A percentile compares a stretch with the other conserved stretches of the same genome.
Evolutionary conservation across 2,329 filamentous ascomycete species (phyloP).

Genomic region (Xylariaceae sp.): DNA sequence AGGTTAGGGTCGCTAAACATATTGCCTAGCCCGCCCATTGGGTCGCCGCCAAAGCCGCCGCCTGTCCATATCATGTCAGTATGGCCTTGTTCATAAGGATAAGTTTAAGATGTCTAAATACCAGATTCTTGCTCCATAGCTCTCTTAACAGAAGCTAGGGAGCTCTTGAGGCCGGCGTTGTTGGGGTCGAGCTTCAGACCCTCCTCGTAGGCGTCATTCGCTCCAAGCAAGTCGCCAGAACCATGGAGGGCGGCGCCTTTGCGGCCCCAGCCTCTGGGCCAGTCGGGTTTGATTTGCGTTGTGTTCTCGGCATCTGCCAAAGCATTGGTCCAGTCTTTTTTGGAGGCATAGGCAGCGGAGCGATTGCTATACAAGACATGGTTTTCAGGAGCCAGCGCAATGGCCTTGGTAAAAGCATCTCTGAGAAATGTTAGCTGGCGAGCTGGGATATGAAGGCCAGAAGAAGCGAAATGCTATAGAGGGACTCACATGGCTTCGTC

Average conservation of each 20-base stretch:
- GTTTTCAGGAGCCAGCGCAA: slow-evolving; percentile 80
- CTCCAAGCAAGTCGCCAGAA: slow-evolving; percentile 75
- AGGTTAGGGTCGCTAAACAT: slow-evolving; percentile 95
- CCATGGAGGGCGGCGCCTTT: slow-evolving; percentile 92
- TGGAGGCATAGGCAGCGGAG: slow-evolving; percentile 81
- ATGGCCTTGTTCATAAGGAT: neutral
- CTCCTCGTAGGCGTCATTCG: slow-evolving; percentile 86
- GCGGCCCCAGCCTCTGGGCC: slow-evolving; percentile 93
- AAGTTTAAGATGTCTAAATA: slow-evolving; percentile 14
- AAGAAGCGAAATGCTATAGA: neutral
- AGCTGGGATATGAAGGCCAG: no score
- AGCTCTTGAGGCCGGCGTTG: slow-evolving; percentile 90
- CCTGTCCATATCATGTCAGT: slow-evolving; percentile 21
- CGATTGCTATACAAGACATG: slow-evolving; percentile 98
- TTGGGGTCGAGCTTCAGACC: slow-evolving; percentile 88
- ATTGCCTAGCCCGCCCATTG: slow-evolving; percentile 71
- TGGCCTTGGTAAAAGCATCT: slow-evolving; percentile 91
- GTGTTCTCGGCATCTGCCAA: slow-evolving; percentile 90
- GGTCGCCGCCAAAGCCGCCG: slow-evolving; percentile 55
- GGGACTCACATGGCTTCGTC: slow-evolving; percentile 81
- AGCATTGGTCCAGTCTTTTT: slow-evolving; percentile 81
- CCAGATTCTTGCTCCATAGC: slow-evolving; percentile 75
- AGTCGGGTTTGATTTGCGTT: slow-evolving; percentile 92
- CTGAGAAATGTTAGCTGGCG: slow-evolving; percentile 44
- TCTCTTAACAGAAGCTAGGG: slow-evolving; percentile 77